Base-by-base conservation (phyloP, 2,329 filamentous ascomycete species). In the Trichoderma sp. region DNA sequence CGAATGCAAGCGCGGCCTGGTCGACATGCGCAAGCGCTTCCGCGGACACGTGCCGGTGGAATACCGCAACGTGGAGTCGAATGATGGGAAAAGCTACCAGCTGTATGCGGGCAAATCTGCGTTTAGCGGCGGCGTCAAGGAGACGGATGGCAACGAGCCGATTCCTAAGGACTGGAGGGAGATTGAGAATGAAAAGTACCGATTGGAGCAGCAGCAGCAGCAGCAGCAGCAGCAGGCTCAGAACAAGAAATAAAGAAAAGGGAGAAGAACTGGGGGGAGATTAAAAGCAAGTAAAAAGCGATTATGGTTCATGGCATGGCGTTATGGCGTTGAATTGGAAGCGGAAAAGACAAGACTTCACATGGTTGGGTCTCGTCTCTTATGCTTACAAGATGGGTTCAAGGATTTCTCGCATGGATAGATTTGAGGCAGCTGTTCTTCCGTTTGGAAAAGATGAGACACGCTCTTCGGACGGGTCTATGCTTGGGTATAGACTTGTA, bases 11-110 rank as follows among this genome's bases (percentile, higher is more conserved):
- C 91, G 95, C 73, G 96, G 96, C 73, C 89, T 97, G 89, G 91
- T 98, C 74, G 96, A 99, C 80, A 99, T 99, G 96, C 92, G 96
- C 79, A 98, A 98, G 83, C 91, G 96, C 39, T 98, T 99, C 82
- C 89, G 96, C 68, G 96, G 96, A 69, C 98, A 98, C 83, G 89
- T 93, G 79, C 94, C 96, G 66, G 90, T 97, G 72, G 85, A 88
- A 28, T 87, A 91, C 73, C 84, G 83, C 76, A 81, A 84, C 69
- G 82, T 89, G 74, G 85, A 74, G 64, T 79, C 71, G 1, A 24
- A 87, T 68, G 89, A 92, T 18, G 66, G 66, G 13, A 84, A 83
- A 66, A 86, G 87, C 4, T 87, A 89, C 77, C 90, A 96, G 82
- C 80, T 97, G 73, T 97, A 97, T 79, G 92, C 90, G 18, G 93